phyloP scores from a whole-genome alignment of 257 asterid genomes.

The Eustoma russellianum region DNA sequence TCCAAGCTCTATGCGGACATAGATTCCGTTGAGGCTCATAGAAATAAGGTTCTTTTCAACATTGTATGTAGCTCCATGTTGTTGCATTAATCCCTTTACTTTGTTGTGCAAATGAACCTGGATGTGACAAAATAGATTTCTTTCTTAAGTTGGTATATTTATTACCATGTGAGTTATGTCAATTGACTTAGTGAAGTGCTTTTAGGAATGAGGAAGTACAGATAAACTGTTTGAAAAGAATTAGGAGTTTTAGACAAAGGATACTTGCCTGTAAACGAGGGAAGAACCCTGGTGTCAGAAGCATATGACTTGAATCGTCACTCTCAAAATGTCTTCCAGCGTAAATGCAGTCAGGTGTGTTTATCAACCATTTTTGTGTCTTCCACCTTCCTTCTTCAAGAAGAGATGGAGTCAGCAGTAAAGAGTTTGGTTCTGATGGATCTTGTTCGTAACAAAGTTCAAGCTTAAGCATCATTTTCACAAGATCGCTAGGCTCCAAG shows the following conservation, averaged over 20 bases:
- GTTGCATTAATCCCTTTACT: conserved; percentile 46
- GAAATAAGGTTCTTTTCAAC: conserved; percentile 63
- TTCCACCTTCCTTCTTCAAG: conserved; percentile 69
- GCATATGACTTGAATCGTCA: conserved; percentile 63
- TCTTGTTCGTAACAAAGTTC: conserved; percentile 77
- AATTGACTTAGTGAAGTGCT: not conserved
- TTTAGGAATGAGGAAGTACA: not conserved
- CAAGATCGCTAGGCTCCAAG: conserved; percentile 46
- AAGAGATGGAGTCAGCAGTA: conserved; percentile 45
- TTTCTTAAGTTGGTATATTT: not conserved
- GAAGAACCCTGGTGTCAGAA: conserved; percentile 69
- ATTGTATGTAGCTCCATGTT: conserved; percentile 69
- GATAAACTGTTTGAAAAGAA: not conserved
- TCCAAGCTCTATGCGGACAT: conserved; percentile 69
- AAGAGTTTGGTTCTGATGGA: conserved; percentile 46
- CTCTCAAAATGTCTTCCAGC: conserved; percentile 73
- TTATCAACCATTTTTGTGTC: conserved; percentile 55
- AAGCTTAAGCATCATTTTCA: conserved; percentile 70
- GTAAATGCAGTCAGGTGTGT: conserved; percentile 35
- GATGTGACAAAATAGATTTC: conserved; percentile 6
- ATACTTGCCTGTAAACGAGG: conserved; percentile 70
- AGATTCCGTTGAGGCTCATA: conserved; percentile 56
- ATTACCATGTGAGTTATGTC: not conserved
- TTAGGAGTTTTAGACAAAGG: not conserved
- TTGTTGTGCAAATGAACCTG: conserved; percentile 82